These are phyloP conservation scores for Salvia rosmarinus DNA, from an alignment of 257 asterid species.

Conservation along the genomic window DNA sequence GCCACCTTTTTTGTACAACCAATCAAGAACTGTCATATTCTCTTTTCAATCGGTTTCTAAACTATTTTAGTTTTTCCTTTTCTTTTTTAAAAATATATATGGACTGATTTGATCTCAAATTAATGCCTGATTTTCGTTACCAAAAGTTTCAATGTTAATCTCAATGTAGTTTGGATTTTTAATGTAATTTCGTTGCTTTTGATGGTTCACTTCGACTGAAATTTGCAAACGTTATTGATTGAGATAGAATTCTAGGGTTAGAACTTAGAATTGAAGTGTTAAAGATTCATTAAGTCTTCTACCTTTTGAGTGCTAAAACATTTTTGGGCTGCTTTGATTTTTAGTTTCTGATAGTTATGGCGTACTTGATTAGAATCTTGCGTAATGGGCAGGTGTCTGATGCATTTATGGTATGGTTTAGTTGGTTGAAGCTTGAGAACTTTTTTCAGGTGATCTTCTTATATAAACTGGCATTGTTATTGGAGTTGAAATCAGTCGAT, in stretches of 20 bases:
- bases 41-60: conserved; percentile 25
- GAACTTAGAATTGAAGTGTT: conserved; percentile 28
- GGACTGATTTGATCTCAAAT: conserved; percentile 50
- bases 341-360: conserved; percentile 32
- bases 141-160: conserved; percentile 27
- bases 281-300: conserved; percentile 36
- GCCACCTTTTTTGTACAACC: conserved; percentile 20
- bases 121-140: conserved; percentile 28
- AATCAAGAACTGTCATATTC: conserved; percentile 27
- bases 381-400: conserved; percentile 47
- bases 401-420: conserved; percentile 39
- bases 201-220: conserved; percentile 32
- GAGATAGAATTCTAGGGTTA: conserved; percentile 22
- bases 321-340: conserved; percentile 36
- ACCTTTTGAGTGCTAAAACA: conserved; percentile 32
- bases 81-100: no score
- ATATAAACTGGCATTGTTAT: conserved; percentile 4
- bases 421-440: conserved; percentile 39
- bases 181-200: conserved; percentile 11
- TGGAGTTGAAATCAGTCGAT: conserved; percentile 28
- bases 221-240: conserved; percentile 18
- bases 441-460: conserved; percentile 36
- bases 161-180: conserved; percentile 36
- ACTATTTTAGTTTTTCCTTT: background rate
- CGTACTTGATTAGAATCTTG: conserved; percentile 46